Conservation (phyloP, 495 filamentous ascomycete species). For the Penicillium arizonense region DNA sequence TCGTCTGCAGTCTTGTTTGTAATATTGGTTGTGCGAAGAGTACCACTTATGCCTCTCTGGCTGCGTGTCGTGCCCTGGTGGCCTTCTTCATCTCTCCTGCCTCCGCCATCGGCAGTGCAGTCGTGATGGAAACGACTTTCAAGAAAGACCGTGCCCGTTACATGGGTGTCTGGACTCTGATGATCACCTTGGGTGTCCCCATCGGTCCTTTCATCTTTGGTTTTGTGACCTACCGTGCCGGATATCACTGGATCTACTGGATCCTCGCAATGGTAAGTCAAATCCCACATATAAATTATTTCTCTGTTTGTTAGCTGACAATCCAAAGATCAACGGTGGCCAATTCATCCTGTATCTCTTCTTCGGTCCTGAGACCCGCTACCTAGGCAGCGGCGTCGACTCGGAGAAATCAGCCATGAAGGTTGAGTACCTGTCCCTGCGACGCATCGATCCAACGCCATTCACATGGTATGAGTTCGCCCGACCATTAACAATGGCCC, state of each 20-base stretch:
- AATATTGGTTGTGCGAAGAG: constrained; percentile 48
- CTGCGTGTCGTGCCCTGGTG: constrained; percentile 45
- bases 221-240: constrained; percentile 41
- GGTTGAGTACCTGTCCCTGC: constrained; percentile 41
- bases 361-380: constrained; percentile 56
- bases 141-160: constrained; percentile 46
- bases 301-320: constrained; percentile 5
- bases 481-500: constrained; percentile 41
- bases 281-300: neutral
- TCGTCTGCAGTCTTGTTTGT: constrained; percentile 41
- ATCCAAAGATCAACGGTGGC: constrained; percentile 45
- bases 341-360: constrained; percentile 55
- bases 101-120: constrained; percentile 50
- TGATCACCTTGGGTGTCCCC: constrained; percentile 50
- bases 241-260: constrained; percentile 45
- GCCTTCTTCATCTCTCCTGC: constrained; percentile 55
- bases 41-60: constrained; percentile 37
- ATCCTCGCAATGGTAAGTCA: constrained; percentile 42
- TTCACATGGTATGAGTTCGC: constrained; percentile 47
- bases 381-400: constrained; percentile 31
- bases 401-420: constrained; percentile 26
- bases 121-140: constrained; percentile 52
- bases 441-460: constrained; percentile 48
- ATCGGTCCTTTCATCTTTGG: constrained; percentile 47
- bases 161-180: constrained; percentile 55